Evolutionary conservation across 2,329 filamentous ascomycete genomes (phyloP).

Genomic region (Monosporascus sp.): DNA sequence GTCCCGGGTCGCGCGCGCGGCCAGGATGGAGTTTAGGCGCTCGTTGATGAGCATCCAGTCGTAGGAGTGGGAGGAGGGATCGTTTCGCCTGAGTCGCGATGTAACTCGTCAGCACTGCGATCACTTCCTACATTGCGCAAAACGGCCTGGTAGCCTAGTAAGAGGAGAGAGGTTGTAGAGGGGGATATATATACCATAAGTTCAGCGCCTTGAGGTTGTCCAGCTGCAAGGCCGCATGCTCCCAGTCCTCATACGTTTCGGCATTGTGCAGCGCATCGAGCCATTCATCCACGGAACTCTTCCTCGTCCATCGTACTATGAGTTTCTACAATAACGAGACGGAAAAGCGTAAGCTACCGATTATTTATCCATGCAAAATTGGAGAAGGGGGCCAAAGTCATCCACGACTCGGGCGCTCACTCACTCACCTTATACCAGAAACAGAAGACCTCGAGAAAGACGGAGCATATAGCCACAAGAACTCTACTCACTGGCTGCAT

Average conservation of each 20-base stretch:
- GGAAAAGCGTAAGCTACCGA: slow-evolving; percentile 7
- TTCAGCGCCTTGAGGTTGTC: slow-evolving; percentile 78
- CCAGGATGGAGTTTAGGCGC: slow-evolving; percentile 65
- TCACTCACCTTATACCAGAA: slow-evolving; percentile 56
- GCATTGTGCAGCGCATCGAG: slow-evolving; percentile 61
- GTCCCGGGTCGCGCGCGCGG: slow-evolving; percentile 65
- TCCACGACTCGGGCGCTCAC: too few species aligned
- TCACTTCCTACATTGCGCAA: not conserved
- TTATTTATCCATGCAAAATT: too few species aligned
- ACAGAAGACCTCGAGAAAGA: slow-evolving; percentile 55
- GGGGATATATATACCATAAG: slow-evolving; percentile 57
- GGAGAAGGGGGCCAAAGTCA: too few species aligned
- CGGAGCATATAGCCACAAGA: slow-evolving; percentile 46
- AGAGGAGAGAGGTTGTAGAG: not conserved
- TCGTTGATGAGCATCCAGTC: slow-evolving; percentile 81
- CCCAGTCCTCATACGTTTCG: slow-evolving; percentile 77
- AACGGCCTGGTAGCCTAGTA: not conserved
- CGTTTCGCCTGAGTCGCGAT: slow-evolving; percentile 60
- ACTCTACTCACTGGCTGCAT: slow-evolving; percentile 26
- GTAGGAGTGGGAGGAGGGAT: slow-evolving; percentile 74
- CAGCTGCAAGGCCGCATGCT: slow-evolving; percentile 75
- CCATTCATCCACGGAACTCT: slow-evolving; percentile 60
- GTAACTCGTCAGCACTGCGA: slow-evolving; percentile 6
- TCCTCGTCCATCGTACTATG: slow-evolving; percentile 60
- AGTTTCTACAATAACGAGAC: slow-evolving; percentile 51